phyloP scores from a whole-genome alignment of 805 yeast species.

The Blastobotrys robertii region DNA sequence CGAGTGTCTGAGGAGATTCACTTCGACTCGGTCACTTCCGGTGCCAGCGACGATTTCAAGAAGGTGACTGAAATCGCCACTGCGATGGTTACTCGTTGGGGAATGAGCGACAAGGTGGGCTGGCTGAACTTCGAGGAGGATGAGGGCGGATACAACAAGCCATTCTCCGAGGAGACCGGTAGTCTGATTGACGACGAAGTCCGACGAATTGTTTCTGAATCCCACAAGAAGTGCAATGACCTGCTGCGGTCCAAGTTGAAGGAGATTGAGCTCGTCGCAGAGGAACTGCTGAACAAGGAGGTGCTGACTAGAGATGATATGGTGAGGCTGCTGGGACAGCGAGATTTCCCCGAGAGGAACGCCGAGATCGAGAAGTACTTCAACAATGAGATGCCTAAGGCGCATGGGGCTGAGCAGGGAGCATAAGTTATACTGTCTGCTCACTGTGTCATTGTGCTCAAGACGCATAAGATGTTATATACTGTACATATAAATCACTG shows the following conservation, averaged over 20 bases:
- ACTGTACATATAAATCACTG: no score
- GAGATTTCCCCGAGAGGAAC: conserved; percentile 85
- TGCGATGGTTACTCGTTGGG: conserved; percentile 83
- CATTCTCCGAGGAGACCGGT: conserved; percentile 84
- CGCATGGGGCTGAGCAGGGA: no score
- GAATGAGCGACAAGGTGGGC: conserved; percentile 88
- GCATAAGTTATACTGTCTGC: no score
- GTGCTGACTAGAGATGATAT: conserved; percentile 90
- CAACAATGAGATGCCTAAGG: conserved; percentile 3
- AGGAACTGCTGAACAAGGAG: conserved; percentile 76
- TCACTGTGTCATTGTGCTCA: no score
- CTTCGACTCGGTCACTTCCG: conserved; percentile 86
- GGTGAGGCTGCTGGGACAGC: conserved; percentile 77
- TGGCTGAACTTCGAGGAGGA: conserved; percentile 65
- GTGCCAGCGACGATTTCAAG: conserved; percentile 94
- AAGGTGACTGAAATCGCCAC: conserved; percentile 92
- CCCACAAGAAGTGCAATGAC: conserved; percentile 61
- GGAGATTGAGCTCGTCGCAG: conserved; percentile 79
- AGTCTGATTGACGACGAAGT: conserved; percentile 75
- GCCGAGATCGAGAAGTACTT: conserved; percentile 61
- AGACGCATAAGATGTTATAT: no score
- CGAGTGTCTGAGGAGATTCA: conserved; percentile 93
- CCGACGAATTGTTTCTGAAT: conserved; percentile 62
- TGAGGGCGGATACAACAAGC: conserved; percentile 63
- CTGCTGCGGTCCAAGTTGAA: conserved; percentile 59